These are phyloP conservation scores for Dysphania ambrosioides DNA, from an alignment of 148 eudicot genomes.

Conservation along the genomic window DNA sequence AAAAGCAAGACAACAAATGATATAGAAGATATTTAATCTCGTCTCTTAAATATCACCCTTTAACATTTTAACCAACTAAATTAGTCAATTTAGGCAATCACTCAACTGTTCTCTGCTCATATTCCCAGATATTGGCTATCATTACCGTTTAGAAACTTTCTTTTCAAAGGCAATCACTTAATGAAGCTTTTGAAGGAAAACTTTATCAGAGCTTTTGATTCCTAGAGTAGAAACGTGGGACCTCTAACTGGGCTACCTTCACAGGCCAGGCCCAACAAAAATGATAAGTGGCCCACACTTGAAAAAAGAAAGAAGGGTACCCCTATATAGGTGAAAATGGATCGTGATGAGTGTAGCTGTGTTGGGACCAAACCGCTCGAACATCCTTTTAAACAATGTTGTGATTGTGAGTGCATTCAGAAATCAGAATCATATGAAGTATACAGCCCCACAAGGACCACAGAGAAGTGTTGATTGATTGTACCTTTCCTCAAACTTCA, in stretches of 20 bases:
- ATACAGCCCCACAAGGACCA: not conserved
- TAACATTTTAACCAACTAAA: too few relatives aligned
- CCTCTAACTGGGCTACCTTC: not conserved
- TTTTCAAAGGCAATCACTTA: too few relatives aligned
- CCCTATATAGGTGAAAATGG: not conserved
- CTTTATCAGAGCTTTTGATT: not conserved
- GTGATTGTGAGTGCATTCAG: constrained; percentile 9
- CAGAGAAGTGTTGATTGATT: too few relatives aligned
- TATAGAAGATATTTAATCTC: too few relatives aligned
- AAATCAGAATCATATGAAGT: not conserved
- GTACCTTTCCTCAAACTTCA: too few relatives aligned
- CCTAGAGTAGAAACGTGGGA: not conserved
- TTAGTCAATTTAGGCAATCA: too few relatives aligned
- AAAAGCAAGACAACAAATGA: too few relatives aligned
- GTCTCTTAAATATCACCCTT: too few relatives aligned
- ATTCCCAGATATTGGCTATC: too few relatives aligned
- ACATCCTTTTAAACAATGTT: constrained; percentile 12
- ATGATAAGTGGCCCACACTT: constrained; percentile 2
- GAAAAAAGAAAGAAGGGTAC: not conserved
- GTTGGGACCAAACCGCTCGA: not conserved
- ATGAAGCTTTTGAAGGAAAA: too few relatives aligned
- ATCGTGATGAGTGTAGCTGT: not conserved
- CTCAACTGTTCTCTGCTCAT: too few relatives aligned
- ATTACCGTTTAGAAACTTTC: too few relatives aligned
- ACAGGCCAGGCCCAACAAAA: constrained; percentile 1